A percentile compares a stretch with the other conserved stretches of the same genome.
Conservation (phyloP, 257 asterid genomes). For the Mitragyna speciosa region DNA sequence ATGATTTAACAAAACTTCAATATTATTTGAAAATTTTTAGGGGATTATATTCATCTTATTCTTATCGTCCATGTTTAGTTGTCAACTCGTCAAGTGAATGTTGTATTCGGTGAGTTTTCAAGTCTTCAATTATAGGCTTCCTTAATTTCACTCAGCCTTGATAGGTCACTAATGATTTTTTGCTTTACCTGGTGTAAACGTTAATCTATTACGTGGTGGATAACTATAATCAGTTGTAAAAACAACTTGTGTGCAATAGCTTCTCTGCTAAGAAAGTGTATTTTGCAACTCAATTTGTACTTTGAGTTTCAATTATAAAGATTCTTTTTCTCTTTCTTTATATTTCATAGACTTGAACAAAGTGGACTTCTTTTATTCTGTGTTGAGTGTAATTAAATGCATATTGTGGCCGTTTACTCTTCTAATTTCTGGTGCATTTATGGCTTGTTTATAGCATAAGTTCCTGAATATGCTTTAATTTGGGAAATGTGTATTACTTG, state of each 20-base stretch:
- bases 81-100: too few relatives aligned
- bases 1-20: not conserved
- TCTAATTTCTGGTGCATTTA: not conserved
- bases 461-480: not conserved
- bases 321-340: not conserved
- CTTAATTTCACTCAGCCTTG: not conserved
- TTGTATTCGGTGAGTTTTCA: not conserved
- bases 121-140: not conserved
- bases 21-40: too few relatives aligned
- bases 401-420: not conserved
- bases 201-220: not conserved
- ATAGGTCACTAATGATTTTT: not conserved
- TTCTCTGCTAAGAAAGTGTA: too few relatives aligned
- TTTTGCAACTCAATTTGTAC: too few relatives aligned
- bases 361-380: not conserved
- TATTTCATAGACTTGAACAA: not conserved
- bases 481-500: not conserved
- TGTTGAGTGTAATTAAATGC: not conserved
- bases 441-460: not conserved
- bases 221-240: not conserved
- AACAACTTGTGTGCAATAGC: not conserved
- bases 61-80: not conserved
- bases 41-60: not conserved
- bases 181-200: not conserved
- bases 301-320: not conserved